Conservation (phyloP, 768 basidiomycete species). For the Lactarius psammicola region DNA sequence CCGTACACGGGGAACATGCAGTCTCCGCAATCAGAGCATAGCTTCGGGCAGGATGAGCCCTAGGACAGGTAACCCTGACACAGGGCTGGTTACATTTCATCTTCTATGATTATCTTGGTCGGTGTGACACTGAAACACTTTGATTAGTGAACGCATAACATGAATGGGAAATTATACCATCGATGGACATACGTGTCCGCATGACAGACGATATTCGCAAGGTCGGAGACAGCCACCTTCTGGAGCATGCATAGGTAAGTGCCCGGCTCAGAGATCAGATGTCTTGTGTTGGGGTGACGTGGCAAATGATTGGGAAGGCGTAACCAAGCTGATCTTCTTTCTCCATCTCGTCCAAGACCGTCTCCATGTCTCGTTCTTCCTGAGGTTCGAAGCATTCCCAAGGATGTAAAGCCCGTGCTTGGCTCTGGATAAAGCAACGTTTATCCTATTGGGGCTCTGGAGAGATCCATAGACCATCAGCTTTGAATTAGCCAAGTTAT, state of each 20-base stretch:
- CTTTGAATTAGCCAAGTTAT: slow-evolving; percentile 33
- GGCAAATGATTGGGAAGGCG: slow-evolving; percentile 23
- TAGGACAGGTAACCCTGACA: slow-evolving; percentile 27
- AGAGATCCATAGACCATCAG: slow-evolving; percentile 4
- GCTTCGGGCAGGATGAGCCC: slow-evolving; percentile 33
- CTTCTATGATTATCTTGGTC: slow-evolving; percentile 30
- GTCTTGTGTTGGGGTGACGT: slow-evolving; percentile 18
- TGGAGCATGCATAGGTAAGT: slow-evolving; percentile 17
- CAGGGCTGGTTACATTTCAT: slow-evolving; percentile 33
- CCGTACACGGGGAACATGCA: slow-evolving; percentile 28
- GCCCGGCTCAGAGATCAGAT: slow-evolving; percentile 17
- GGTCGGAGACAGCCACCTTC: slow-evolving; percentile 34
- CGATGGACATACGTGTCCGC: slow-evolving; percentile 37
- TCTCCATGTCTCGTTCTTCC: slow-evolving; percentile 57
- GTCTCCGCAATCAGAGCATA: slow-evolving; percentile 35
- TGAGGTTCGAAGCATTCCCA: slow-evolving; percentile 60
- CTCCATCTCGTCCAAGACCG: slow-evolving; percentile 56
- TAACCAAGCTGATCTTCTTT: slow-evolving; percentile 34
- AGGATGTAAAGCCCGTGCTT: slow-evolving; percentile 71
- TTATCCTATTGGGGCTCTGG: slow-evolving; percentile 37
- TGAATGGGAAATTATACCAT: slow-evolving; percentile 25
- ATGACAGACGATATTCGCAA: slow-evolving; percentile 33
- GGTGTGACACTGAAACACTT: slow-evolving; percentile 28
- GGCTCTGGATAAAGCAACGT: slow-evolving; percentile 71
- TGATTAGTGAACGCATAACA: neutral